Conservation (phyloP, 345 rosid species). For the Lepidium aucheri region DNA sequence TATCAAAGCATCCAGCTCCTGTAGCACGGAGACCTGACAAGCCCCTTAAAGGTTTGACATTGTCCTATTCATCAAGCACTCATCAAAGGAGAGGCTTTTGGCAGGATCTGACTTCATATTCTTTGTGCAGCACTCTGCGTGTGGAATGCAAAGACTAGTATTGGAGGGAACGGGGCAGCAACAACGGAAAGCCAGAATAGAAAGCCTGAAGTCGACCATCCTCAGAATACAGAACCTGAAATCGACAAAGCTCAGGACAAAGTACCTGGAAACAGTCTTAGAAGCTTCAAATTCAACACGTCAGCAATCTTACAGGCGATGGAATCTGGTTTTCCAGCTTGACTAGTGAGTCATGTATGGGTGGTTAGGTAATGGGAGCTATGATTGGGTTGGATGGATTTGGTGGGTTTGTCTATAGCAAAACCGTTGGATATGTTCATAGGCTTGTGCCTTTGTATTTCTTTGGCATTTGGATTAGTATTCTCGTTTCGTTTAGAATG, state of each 20-base stretch:
- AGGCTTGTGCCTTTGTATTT: background rate
- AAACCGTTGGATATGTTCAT: conserved; percentile 19
- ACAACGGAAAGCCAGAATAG: background rate
- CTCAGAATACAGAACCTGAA: conserved; percentile 22
- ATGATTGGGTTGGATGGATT: conserved; percentile 4
- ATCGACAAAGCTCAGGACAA: conserved; percentile 42
- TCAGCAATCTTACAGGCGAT: conserved; percentile 55
- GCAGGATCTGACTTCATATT: conserved; percentile 10
- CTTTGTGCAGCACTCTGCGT: conserved; percentile 44
- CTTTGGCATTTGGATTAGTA: background rate
- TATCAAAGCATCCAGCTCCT: conserved; percentile 50
- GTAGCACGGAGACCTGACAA: conserved; percentile 48
- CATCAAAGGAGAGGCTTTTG: background rate
- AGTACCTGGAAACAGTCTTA: conserved; percentile 53
- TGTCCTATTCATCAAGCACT: conserved; percentile 1
- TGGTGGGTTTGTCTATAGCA: conserved; percentile 26
- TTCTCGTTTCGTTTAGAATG: background rate
- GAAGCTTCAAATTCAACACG: conserved; percentile 58
- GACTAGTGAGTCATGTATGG: background rate
- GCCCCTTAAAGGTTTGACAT: conserved; percentile 52
- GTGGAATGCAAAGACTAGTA: conserved; percentile 74
- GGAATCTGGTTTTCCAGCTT: conserved; percentile 46
- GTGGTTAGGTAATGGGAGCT: conserved; percentile 3
- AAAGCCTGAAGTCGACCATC: conserved; percentile 22
- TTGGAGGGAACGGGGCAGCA: conserved; percentile 42